phyloP scores from a whole-genome alignment of 441 rosid genomes.

The Dalechampia spathulata region DNA sequence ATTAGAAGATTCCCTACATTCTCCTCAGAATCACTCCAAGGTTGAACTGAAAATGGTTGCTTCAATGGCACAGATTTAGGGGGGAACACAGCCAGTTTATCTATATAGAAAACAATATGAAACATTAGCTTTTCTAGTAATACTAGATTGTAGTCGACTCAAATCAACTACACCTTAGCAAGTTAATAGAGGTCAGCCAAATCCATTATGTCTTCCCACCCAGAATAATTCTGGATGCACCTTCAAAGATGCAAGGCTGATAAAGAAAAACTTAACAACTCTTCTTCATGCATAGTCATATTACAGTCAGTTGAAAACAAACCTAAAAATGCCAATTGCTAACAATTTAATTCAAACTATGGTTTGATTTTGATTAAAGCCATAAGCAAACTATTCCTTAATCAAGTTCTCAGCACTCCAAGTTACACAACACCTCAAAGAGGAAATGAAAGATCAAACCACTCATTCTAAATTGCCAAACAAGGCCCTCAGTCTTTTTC shows the following conservation, averaged over 20 bases:
- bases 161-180: too few relatives aligned
- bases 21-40: conserved; percentile 78
- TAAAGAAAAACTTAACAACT: too few relatives aligned
- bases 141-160: too few relatives aligned
- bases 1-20: conserved; percentile 76
- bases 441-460: background rate
- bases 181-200: too few relatives aligned
- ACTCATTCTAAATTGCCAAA: background rate
- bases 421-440: background rate
- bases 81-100: conserved; percentile 52
- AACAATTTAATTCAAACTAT: too few relatives aligned
- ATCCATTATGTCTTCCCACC: too few relatives aligned
- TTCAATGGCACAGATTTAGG: conserved; percentile 52
- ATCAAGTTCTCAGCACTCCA: too few relatives aligned
- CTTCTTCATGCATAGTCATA: background rate
- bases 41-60: conserved; percentile 59
- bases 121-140: background rate
- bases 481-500: background rate
- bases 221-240: too few relatives aligned
- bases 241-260: too few relatives aligned
- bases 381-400: too few relatives aligned
- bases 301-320: background rate
- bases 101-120: conserved; percentile 15
- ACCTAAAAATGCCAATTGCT: background rate
- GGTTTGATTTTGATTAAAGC: too few relatives aligned